Conservation (phyloP, 345 rosid species). For the Alliaria petiolata region DNA sequence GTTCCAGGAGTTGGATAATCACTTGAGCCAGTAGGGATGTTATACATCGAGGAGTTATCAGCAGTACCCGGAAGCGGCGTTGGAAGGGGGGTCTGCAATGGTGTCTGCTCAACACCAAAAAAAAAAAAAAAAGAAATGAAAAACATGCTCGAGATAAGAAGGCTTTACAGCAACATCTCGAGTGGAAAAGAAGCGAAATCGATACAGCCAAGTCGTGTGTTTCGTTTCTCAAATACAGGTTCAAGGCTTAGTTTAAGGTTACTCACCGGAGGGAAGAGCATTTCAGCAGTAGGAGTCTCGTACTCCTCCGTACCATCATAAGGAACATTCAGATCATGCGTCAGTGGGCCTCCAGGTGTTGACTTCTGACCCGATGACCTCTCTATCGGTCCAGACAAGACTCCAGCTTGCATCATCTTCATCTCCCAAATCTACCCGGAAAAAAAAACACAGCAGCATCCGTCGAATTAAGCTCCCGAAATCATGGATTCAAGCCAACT, state of each 20-base stretch:
- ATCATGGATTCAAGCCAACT: not conserved
- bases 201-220: not conserved
- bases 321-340: constrained; percentile 95
- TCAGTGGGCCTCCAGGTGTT: constrained; percentile 52
- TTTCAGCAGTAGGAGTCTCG: constrained; percentile 96
- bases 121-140: not conserved
- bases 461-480: constrained; percentile 8
- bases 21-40: constrained; percentile 82
- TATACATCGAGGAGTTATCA: constrained; percentile 81
- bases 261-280: constrained; percentile 89
- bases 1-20: constrained; percentile 82
- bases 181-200: too few species aligned
- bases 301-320: constrained; percentile 92
- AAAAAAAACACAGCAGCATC: not conserved
- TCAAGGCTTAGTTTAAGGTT: not conserved
- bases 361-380: constrained; percentile 61
- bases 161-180: too few species aligned
- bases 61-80: constrained; percentile 77
- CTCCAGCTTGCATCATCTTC: constrained; percentile 96
- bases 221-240: not conserved
- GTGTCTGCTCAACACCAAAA: constrained; percentile 51
- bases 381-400: constrained; percentile 57
- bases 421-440: constrained; percentile 74
- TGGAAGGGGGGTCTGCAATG: constrained; percentile 76
- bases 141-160: constrained; percentile 23